Conservation (phyloP, 2,329 filamentous ascomycete genomes). For the Nectriaceae sp. region DNA sequence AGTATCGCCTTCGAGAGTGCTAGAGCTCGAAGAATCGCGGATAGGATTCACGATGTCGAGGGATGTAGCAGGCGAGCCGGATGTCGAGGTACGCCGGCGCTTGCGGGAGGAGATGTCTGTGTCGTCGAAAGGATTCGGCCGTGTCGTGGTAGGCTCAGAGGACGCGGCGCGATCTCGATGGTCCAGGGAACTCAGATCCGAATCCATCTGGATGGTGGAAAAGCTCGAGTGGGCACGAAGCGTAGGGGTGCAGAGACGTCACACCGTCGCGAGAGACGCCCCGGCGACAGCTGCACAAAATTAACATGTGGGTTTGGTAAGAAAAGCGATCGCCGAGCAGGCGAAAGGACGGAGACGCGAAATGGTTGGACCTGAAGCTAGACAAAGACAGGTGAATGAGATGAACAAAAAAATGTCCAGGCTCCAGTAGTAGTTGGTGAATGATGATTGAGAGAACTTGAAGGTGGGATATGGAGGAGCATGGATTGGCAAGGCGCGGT, state of each 20-base stretch:
- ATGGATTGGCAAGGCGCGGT: constrained; percentile 36
- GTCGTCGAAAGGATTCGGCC: constrained; percentile 67
- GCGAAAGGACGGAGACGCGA: constrained; percentile 16
- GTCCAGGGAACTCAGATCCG: constrained; percentile 50
- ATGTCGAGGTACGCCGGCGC: constrained; percentile 61
- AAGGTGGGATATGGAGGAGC: constrained; percentile 27
- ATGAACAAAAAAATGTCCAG: constrained; percentile 13
- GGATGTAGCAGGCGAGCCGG: constrained; percentile 56
- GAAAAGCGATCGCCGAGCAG: constrained; percentile 21
- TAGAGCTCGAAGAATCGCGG: constrained; percentile 34
- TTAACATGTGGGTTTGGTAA: constrained; percentile 56
- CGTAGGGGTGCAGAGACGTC: constrained; percentile 49
- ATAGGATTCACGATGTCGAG: constrained; percentile 43
- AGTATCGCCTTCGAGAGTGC: constrained; percentile 32
- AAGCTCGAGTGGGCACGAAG: constrained; percentile 38
- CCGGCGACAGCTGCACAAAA: constrained; percentile 52
- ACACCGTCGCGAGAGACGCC: constrained; percentile 56
- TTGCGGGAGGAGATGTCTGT: constrained; percentile 58
- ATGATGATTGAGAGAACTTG: constrained; percentile 22
- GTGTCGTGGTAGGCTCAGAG: constrained; percentile 63
- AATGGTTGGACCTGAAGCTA: constrained; percentile 2
- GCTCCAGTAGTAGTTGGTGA: constrained; percentile 11
- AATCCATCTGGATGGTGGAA: constrained; percentile 55
- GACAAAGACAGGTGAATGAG: constrained; percentile 3
- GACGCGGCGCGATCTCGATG: constrained; percentile 60